Evolutionary conservation across 768 basidiomycete species (phyloP), one percentile per base, ranked within the genome.

Genomic region (Tulasnella sp.): DNA sequence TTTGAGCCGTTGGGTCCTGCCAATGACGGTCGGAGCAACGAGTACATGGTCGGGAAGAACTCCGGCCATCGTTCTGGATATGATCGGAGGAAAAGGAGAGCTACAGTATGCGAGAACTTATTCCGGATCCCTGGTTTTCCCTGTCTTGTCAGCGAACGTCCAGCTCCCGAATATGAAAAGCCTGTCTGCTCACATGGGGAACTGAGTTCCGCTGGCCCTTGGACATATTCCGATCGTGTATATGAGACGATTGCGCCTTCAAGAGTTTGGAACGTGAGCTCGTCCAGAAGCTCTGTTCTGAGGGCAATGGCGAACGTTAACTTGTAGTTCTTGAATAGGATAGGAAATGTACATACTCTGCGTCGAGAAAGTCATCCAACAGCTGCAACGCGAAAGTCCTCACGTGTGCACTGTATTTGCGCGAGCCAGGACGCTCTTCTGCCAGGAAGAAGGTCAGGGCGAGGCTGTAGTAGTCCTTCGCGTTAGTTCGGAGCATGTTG

Each of bases 41-140:
- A 73, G 70, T 89, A 83, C 48, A 88, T 73, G 70, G 87, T 81
- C 65, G 77, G 70, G 75, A 96, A 85, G 77, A 97, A 88, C 29
- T 82, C 72, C 60, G 91, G 85, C 84, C 89, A 89, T 72, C 86
- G 86, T 56, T 84, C 79, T 63, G 82, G 79, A 71, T 94, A 96
- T 11, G 86, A 83, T 75, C 83, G 83, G 53, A 93, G 78, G 73
- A 93, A 93, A 73, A 93, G 82, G 50, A 90, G 79, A 1, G 89
- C 87, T 60, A 92, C 76, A 38, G 89, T 89, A 74, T 92, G 89
- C 25, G 88, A 87, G 73, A 92, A 90, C 71, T 96, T 96, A 76
- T 97, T 97, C 68, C 93, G 84, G 56, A 97, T 73, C 72, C 87
- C 91, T 93, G 30, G 42, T 53, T 53, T n/a, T 29, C 21, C n/a